Evolutionary conservation across 352 stramenopile species (phyloP), one percentile per base, ranked within the genome.

Genomic region (Phytophthora podocarpi): DNA sequence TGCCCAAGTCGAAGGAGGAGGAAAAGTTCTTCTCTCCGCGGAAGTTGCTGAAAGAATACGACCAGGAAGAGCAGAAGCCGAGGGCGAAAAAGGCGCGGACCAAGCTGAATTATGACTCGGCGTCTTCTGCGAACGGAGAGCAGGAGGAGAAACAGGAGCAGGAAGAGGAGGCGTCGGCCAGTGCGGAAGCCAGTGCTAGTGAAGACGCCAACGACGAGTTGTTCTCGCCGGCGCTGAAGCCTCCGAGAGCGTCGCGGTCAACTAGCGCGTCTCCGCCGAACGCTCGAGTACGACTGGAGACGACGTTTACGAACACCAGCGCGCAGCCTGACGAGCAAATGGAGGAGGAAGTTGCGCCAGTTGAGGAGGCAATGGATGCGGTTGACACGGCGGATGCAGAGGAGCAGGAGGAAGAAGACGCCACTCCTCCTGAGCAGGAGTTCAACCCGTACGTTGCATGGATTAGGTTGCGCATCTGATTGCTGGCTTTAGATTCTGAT

Each of bases 191-290:
- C 6, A 72, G 57, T 18, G 49, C 63, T n/a, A 60, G 41, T 11
- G 65, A 72, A 31, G 72, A 78, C 5, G 51, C 54, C 8, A 74
- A 88, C 12, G 73, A 72, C 28, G 80, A 80, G 31, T 73, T 95
- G 61, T 95, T 95, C 49, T 95, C 86, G 2, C 86, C 86, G 2
- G 67, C 70, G 30, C 65, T 93, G 10, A 93, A 92, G 37, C 70
- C 76, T 15, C 80, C 82, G 15, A 69, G 56, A 27, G 56, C 63
- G 7, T 79, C 73, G 30, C 67, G 67, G 13, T 81, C 79, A 1
- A 61, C 58, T 13, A 74, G 68, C 16, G 59, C 70, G 8, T 85
- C 79, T 12, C 65, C 73, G 9, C 45, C 67, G 16, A 78, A 74
- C 23, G 47, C 55, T 13, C 70, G 51, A 24, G 41, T 57, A 15